Conservation (phyloP, 768 basidiomycete genomes). For the Dioszegia hungarica region DNA sequence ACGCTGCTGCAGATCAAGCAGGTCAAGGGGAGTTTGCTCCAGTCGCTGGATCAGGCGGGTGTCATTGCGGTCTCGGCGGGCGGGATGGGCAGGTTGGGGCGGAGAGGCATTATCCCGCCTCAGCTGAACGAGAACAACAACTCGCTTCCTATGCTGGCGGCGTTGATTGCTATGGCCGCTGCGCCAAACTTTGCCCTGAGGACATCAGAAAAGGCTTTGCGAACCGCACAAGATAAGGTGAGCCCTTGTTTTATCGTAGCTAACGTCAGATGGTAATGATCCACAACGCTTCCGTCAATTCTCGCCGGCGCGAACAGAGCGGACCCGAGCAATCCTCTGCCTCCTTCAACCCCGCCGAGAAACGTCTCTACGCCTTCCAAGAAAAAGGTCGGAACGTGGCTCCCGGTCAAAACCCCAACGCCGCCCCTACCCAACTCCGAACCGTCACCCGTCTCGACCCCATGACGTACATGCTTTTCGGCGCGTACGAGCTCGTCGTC, state of each 20-base stretch:
- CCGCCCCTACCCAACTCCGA: conserved; percentile 65
- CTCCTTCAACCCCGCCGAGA: conserved; percentile 54
- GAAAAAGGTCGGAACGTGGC: conserved; percentile 77
- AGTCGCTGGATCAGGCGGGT: conserved; percentile 70
- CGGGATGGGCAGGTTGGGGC: conserved; percentile 45
- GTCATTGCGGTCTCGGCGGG: conserved; percentile 78
- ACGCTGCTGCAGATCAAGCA: conserved; percentile 74
- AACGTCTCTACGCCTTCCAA: conserved; percentile 71
- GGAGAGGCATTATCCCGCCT: conserved; percentile 34
- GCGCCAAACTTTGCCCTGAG: conserved; percentile 88
- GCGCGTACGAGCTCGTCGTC: conserved; percentile 70
- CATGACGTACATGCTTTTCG: conserved; percentile 84
- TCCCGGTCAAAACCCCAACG: conserved; percentile 49
- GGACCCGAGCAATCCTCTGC: conserved; percentile 37
- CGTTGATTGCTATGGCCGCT: conserved; percentile 74
- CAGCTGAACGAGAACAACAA: conserved; percentile 43
- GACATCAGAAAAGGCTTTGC: conserved; percentile 58
- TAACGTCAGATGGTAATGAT: conserved; percentile 64
- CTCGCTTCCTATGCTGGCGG: conserved; percentile 65
- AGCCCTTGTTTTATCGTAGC: conserved; percentile 12
- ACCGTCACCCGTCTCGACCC: conserved; percentile 80
- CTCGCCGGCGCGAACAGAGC: conserved; percentile 57
- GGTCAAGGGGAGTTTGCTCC: conserved; percentile 70
- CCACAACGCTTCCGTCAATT: conserved; percentile 81
- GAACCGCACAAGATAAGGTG: conserved; percentile 82